phyloP scores from a whole-genome alignment of 1,284 basidiomycete species.

The Leccinum huronense region DNA sequence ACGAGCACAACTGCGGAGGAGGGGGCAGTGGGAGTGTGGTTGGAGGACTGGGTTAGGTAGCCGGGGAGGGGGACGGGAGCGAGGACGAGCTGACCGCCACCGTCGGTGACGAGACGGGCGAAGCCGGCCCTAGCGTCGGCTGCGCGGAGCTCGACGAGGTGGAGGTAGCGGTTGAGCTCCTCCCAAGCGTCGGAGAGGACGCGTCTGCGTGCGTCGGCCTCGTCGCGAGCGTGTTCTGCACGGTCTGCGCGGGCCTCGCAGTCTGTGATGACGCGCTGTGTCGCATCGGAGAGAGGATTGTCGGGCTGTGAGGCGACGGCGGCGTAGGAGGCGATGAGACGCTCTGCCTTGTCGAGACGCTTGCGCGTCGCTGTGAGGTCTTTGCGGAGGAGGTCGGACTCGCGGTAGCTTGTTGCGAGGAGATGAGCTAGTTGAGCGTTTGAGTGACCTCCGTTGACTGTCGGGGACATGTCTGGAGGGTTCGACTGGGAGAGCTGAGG shows the following conservation, averaged over 20 bases:
- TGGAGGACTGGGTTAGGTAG: conserved; percentile 8
- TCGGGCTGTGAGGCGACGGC: conserved; percentile 23
- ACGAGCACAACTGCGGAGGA: conserved; percentile 29
- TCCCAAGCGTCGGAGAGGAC: conserved; percentile 52
- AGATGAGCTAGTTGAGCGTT: conserved; percentile 56
- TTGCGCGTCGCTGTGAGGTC: conserved; percentile 45
- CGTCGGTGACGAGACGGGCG: conserved; percentile 45
- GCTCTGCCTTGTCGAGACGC: conserved; percentile 55
- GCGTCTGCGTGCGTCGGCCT: conserved; percentile 51
- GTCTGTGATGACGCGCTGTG: conserved; percentile 41
- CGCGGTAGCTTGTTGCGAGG: conserved; percentile 50
- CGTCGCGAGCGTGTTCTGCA: conserved; percentile 56
- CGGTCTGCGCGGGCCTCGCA: conserved; percentile 49
- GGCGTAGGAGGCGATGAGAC: conserved; percentile 40
- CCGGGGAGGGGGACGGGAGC: conserved; percentile 30
- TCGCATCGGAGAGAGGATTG: conserved; percentile 22
- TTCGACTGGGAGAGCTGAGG: conserved; percentile 9
- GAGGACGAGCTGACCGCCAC: conserved; percentile 43
- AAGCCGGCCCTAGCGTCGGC: conserved; percentile 54
- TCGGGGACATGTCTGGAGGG: conserved; percentile 15
- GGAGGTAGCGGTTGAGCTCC: conserved; percentile 52
- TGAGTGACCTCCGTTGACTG: conserved; percentile 24
- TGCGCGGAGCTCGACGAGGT: conserved; percentile 43
- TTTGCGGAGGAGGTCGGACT: conserved; percentile 48
- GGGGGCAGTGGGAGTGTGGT: conserved; percentile 18